Conservation (phyloP, 805 yeast species). For the Barnettozyma populi region DNA sequence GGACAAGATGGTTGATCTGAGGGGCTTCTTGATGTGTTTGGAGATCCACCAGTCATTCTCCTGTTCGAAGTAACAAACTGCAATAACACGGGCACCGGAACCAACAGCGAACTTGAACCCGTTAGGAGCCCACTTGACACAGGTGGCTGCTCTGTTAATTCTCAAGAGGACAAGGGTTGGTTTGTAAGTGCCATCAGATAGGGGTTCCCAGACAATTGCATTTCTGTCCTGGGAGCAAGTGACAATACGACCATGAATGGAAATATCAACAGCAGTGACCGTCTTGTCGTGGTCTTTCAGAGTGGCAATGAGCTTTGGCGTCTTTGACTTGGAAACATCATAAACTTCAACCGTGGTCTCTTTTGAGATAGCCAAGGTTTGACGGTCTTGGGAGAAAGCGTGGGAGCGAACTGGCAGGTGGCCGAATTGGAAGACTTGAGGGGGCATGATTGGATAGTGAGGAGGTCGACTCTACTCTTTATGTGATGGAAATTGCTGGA, state of each 20-base stretch:
- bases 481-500: not conserved
- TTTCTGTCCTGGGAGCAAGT: constrained; percentile 98
- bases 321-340: constrained; percentile 43
- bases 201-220: constrained; percentile 92
- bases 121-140: constrained; percentile 90
- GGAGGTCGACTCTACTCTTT: constrained; percentile 25
- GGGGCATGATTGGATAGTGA: constrained; percentile 16
- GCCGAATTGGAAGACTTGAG: constrained; percentile 55
- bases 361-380: constrained; percentile 74
- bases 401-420: constrained; percentile 88
- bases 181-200: constrained; percentile 55
- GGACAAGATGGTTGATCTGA: constrained; percentile 77
- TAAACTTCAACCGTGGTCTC: constrained; percentile 73
- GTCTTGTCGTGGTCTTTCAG: constrained; percentile 87
- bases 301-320: constrained; percentile 59
- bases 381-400: constrained; percentile 67
- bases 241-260: constrained; percentile 82
- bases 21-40: constrained; percentile 93
- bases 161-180: constrained; percentile 90
- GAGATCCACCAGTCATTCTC: constrained; percentile 99
- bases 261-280: constrained; percentile 91
- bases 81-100: constrained; percentile 88
- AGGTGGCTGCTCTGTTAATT: constrained; percentile 92
- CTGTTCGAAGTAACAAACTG: constrained; percentile 91
- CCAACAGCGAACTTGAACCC: constrained; percentile 98